Evolutionary conservation across 2,329 filamentous ascomycete species (phyloP).

Genomic region (Sporothrix curviconia): DNA sequence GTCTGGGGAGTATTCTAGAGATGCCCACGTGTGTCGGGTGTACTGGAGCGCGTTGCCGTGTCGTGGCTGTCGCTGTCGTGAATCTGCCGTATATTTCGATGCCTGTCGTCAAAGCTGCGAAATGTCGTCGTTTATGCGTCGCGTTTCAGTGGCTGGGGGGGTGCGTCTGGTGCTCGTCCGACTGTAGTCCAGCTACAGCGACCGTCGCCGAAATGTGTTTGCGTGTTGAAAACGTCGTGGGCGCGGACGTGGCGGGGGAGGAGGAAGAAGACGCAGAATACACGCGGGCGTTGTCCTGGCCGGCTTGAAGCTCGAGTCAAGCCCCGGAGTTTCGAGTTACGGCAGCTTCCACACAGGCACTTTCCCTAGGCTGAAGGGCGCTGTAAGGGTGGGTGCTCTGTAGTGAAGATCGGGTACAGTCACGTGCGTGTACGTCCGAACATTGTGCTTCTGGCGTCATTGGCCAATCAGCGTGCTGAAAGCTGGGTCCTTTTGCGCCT

Average conservation of each 20-base stretch:
- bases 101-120: neutral
- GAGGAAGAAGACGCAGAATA: too few relatives aligned
- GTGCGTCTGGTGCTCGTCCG: neutral
- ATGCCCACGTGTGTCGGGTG: too few relatives aligned
- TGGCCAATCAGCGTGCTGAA: slow-evolving; percentile 13
- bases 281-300: slow-evolving; percentile 1
- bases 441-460: neutral
- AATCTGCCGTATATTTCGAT: too few relatives aligned
- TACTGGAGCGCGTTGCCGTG: neutral
- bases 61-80: neutral
- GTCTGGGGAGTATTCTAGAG: neutral
- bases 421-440: too few relatives aligned
- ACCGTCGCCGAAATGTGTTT: neutral
- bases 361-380: too few relatives aligned
- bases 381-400: too few relatives aligned
- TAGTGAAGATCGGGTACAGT: too few relatives aligned
- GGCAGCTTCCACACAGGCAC: too few relatives aligned
- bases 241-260: neutral
- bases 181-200: slow-evolving; percentile 11
- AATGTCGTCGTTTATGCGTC: too few relatives aligned
- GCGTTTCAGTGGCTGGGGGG: too few relatives aligned
- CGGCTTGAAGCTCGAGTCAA: neutral
- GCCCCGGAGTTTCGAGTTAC: slow-evolving; percentile 1
- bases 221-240: too few relatives aligned
- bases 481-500: neutral